Evolutionary conservation across 768 basidiomycete species (phyloP).

Genomic region (Phylloporus scabripes): DNA sequence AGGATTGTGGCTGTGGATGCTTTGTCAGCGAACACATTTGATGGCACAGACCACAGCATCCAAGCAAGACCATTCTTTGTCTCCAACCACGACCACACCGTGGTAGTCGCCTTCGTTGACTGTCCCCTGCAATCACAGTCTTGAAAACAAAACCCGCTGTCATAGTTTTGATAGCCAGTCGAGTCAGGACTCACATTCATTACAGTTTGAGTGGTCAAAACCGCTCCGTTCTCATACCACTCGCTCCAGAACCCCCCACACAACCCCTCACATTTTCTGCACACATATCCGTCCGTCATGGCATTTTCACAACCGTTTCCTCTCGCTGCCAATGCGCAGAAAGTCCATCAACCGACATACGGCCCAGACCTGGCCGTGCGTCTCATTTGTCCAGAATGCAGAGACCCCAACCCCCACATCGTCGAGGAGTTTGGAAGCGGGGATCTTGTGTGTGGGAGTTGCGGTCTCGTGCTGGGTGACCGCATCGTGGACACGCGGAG

Average conservation of each 20-base stretch:
- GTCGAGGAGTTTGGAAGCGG: constrained; percentile 97
- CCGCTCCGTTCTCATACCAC: constrained; percentile 9
- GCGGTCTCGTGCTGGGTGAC: constrained; percentile 93
- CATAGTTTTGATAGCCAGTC: constrained; percentile 16
- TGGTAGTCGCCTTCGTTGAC: constrained; percentile 15
- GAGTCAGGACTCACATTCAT: constrained; percentile 23
- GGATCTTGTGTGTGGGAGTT: constrained; percentile 91
- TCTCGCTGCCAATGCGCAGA: constrained; percentile 50
- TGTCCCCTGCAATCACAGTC: constrained; percentile 1
- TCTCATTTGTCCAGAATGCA: constrained; percentile 92
- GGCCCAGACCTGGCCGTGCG: constrained; percentile 84
- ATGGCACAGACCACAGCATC: constrained; percentile 8
- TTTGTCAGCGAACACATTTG: constrained; percentile 26
- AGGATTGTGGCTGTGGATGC: constrained; percentile 7
- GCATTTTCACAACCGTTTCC: constrained; percentile 79
- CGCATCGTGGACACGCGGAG: constrained; percentile 95
- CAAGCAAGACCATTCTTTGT: constrained; percentile 11
- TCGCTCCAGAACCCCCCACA: constrained; percentile 19
- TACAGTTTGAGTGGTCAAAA: constrained; percentile 14
- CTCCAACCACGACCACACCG: constrained; percentile 20
- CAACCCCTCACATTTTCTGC: constrained; percentile 1
- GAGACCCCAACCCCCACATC: constrained; percentile 89
- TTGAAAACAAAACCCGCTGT: constrained; percentile 5
- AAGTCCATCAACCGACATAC: constrained; percentile 53
- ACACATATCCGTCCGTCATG: constrained; percentile 32